A percentile compares a stretch with the other conserved stretches of the same genome.
These are phyloP conservation scores for Emergomyces africanus DNA, from an alignment of 2,329 filamentous ascomycete genomes.

Conservation along the genomic window DNA sequence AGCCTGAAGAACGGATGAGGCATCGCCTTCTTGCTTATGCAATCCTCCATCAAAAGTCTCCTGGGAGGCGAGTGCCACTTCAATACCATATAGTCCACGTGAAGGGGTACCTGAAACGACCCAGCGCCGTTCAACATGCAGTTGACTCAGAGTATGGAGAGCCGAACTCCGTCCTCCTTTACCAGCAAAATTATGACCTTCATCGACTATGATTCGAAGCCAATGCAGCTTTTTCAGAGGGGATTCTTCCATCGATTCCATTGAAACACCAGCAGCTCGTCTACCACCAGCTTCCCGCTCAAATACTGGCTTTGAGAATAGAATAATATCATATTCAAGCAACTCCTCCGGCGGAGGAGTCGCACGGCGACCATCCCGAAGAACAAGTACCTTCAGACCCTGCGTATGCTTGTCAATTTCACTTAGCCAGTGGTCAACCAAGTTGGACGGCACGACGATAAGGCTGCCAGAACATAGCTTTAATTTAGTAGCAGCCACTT, in stretches of 20 bases:
- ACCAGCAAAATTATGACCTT: constrained; percentile 75
- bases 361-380: constrained; percentile 39
- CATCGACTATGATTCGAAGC: constrained; percentile 81
- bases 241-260: constrained; percentile 37
- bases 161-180: constrained; percentile 47
- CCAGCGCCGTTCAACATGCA: constrained; percentile 62
- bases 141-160: constrained; percentile 40
- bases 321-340: constrained; percentile 56
- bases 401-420: constrained; percentile 70
- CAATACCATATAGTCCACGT: constrained; percentile 65
- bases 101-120: constrained; percentile 85
- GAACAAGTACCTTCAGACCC: constrained; percentile 50
- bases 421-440: constrained; percentile 70
- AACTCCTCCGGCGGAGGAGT: constrained; percentile 50
- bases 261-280: constrained; percentile 24
- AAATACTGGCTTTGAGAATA: constrained; percentile 64
- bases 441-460: constrained; percentile 69
- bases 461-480: constrained; percentile 46
- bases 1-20: constrained; percentile 19
- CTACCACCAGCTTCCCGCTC: constrained; percentile 45
- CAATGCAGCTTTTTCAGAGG: constrained; percentile 63
- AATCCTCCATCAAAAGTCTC: constrained; percentile 16
- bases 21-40: constrained; percentile 3
- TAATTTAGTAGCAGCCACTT: background rate
- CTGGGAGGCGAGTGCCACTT: constrained; percentile 42